Percentiles rank a stretch among this genome's conserved stretches.
phyloP scores from a whole-genome alignment of 1,139 yeast species.

The Lodderomyces parapsilosis region DNA sequence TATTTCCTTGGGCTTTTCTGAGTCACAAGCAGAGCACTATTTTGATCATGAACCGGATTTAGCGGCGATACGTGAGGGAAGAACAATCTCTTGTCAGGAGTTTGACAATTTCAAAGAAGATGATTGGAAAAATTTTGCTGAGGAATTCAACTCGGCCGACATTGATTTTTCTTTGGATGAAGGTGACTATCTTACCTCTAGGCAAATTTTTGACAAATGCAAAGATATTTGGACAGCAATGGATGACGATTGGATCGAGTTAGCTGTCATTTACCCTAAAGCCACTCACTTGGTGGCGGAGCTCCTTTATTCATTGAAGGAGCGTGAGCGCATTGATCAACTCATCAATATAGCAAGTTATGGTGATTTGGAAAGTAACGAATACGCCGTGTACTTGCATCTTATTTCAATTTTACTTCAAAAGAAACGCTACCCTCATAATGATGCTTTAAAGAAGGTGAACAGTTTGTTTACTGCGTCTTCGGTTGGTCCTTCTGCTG shows the following conservation, averaged over 20 bases:
- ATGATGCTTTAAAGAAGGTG: conserved; percentile 28
- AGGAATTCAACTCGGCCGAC: conserved; percentile 13
- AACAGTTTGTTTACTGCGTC: conserved; percentile 28
- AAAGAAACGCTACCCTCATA: conserved; percentile 10
- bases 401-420: conserved; percentile 27
- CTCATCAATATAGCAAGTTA: conserved; percentile 3
- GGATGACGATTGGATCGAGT: conserved; percentile 46
- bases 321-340: conserved; percentile 1
- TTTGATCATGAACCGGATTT: conserved; percentile 29
- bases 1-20: conserved; percentile 42
- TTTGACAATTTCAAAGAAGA: conserved; percentile 21
- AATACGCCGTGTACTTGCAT: conserved; percentile 12
- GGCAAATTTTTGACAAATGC: conserved; percentile 10
- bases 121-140: conserved; percentile 21
- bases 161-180: conserved; percentile 14
- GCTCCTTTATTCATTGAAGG: conserved; percentile 25
- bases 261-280: conserved; percentile 52
- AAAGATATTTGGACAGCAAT: conserved; percentile 20
- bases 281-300: conserved; percentile 50
- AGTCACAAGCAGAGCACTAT: conserved; percentile 37
- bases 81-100: conserved; percentile 27
- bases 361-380: conserved; percentile 5
- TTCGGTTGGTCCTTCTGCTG: conserved; percentile 15
- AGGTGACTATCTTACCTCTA: conserved; percentile 13
- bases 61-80: conserved; percentile 17